Conservation (phyloP, 495 filamentous ascomycete genomes). For the Coniosporium apollinis region DNA sequence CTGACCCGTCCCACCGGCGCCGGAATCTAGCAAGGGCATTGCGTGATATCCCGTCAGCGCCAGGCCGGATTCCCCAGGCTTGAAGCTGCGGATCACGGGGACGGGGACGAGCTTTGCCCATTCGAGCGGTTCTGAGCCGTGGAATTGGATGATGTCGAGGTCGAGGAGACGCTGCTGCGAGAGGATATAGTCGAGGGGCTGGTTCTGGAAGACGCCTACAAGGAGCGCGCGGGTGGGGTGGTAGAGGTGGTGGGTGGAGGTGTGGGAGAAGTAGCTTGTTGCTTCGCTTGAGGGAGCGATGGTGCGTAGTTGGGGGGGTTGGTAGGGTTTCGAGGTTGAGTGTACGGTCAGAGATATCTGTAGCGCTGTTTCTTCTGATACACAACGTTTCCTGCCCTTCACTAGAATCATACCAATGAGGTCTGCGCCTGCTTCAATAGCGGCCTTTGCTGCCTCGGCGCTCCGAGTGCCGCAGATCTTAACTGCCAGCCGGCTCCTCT, state of each 20-base stretch:
- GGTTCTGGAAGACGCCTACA: slow-evolving; percentile 89
- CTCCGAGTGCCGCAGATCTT: slow-evolving; percentile 95
- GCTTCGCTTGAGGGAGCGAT: slow-evolving; percentile 17
- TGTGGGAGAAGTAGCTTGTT: slow-evolving; percentile 47
- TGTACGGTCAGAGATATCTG: slow-evolving; percentile 69
- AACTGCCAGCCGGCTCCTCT: slow-evolving; percentile 38
- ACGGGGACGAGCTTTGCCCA: slow-evolving; percentile 79
- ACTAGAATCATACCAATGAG: slow-evolving; percentile 86
- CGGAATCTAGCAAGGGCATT: slow-evolving; percentile 71
- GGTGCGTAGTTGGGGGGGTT: neutral
- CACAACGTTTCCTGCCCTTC: slow-evolving; percentile 58
- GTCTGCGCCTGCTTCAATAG: slow-evolving; percentile 80
- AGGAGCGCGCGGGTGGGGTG: slow-evolving; percentile 52
- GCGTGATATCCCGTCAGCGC: slow-evolving; percentile 65
- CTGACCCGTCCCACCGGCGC: slow-evolving; percentile 64
- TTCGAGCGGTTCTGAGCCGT: slow-evolving; percentile 81
- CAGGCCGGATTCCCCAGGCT: slow-evolving; percentile 50
- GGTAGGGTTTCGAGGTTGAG: slow-evolving; percentile 20
- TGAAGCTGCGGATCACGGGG: slow-evolving; percentile 74
- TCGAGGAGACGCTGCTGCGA: slow-evolving; percentile 53
- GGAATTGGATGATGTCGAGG: slow-evolving; percentile 86
- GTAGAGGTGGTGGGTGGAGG: slow-evolving; percentile 27
- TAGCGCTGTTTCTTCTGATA: slow-evolving; percentile 57
- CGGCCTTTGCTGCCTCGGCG: slow-evolving; percentile 59
- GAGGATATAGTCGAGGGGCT: slow-evolving; percentile 66